Base-by-base conservation (phyloP, 1,139 yeast species). In the Lodderomyces metapsilosis region DNA sequence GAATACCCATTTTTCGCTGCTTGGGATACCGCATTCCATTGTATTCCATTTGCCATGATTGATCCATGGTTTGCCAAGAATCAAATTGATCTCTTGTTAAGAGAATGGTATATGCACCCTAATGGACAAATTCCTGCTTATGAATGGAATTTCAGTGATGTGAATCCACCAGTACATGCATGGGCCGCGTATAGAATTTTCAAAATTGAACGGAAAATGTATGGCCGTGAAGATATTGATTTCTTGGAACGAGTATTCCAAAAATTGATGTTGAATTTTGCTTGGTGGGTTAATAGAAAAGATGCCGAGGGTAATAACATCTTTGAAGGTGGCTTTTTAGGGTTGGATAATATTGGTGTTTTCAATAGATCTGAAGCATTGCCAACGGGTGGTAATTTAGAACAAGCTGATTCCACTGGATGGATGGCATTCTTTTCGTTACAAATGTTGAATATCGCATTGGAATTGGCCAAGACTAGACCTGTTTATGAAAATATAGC, bases 61-160 rank as follows among this genome's bases (percentile, higher is more conserved):
- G 98, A 91, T 62, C 96, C 97, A 1, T 91, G 82, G 49, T 91
- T 88, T 69, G 95, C 97, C 36, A 91, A 91, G 62, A 83, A 81
- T 55, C 97, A 91, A 65, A 75, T 91, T 51, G 96, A 87, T 61
- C 70, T 89, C 46, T 71, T 91, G 59, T 85, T 95, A 31, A 77
- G 97, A 57, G 98, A 91, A 63, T 91, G 98, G 98, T 91, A 89
- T 63, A 88, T 89, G 95, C 97, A 92, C 63, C 97, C 98, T 36
- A 91, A 91, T 61, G 98, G 98, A n/a, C 97, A 91, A 64, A 82
- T 89, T 50, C 98, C 98, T 0, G 97, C 97, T 16, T 91, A 91
- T 61, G 98, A 91, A 63, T 91, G 98, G 98, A 91, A 91, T 62
- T 91, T 91, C 56, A 76, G 88, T 50, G 98, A 91, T 62, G 96